Evolutionary conservation across 331 rosid species (phyloP).

Genomic region (Cydonia oblonga): DNA sequence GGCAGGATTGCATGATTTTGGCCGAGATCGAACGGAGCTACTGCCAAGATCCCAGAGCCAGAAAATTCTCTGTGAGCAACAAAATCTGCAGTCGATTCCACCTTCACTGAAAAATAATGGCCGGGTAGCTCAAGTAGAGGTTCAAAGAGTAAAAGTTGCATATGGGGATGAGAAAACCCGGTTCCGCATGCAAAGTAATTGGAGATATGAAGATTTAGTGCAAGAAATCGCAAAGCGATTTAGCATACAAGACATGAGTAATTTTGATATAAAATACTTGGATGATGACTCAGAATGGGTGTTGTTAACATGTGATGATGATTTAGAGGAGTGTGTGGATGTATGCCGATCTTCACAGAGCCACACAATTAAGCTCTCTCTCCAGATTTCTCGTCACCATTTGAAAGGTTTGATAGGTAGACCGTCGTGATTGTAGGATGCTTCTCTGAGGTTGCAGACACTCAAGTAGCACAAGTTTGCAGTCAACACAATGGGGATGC

Average conservation of each 20-base stretch:
- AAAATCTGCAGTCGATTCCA: constrained; percentile 8
- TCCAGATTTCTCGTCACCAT: constrained; percentile 38
- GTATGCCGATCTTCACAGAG: constrained; percentile 41
- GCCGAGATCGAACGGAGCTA: constrained; percentile 19
- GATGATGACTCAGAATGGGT: constrained; percentile 95
- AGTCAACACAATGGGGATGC: neutral
- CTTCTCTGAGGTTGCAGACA: neutral
- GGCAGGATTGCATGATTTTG: constrained; percentile 38
- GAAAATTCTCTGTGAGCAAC: constrained; percentile 35
- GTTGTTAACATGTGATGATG: constrained; percentile 76
- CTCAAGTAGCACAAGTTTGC: neutral
- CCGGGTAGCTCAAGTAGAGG: constrained; percentile 15
- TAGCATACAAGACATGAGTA: constrained; percentile 45
- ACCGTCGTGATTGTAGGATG: constrained; percentile 8
- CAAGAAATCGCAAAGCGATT: constrained; percentile 56
- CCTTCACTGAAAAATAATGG: constrained; percentile 5
- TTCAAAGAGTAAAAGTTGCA: constrained; percentile 52
- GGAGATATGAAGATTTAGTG: constrained; percentile 44
- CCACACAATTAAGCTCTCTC: constrained; percentile 57
- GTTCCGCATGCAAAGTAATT: constrained; percentile 51
- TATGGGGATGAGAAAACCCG: constrained; percentile 70
- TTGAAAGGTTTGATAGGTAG: neutral
- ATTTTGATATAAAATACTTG: constrained; percentile 61
- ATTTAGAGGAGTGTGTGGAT: constrained; percentile 84
- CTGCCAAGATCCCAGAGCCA: constrained; percentile 60